phyloP scores from a whole-genome alignment of 2,329 filamentous ascomycete species.

The Aphanocladium album region DNA sequence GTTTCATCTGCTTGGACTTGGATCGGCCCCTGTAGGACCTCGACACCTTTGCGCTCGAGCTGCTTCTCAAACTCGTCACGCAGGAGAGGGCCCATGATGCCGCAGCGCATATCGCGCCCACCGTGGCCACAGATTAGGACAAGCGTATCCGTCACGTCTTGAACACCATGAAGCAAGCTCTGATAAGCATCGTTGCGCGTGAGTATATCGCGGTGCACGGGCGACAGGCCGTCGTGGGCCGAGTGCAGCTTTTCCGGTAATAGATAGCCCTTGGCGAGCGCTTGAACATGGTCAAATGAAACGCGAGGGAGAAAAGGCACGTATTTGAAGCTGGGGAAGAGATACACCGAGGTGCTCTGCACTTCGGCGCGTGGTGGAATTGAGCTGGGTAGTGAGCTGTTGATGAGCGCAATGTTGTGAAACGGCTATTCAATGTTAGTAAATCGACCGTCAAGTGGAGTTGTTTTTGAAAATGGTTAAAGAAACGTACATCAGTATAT shows the following conservation, averaged over 20 bases:
- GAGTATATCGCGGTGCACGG: conserved; percentile 49
- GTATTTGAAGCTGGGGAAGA: conserved; percentile 81
- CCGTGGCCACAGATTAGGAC: conserved; percentile 87
- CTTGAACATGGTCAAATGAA: conserved; percentile 49
- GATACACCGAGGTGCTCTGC: conserved; percentile 61
- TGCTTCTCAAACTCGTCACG: conserved; percentile 62
- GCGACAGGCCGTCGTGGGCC: conserved; percentile 54
- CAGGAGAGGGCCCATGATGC: conserved; percentile 70
- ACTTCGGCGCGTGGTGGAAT: conserved; percentile 37
- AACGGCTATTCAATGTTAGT: conserved; percentile 59
- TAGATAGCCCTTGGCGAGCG: conserved; percentile 60
- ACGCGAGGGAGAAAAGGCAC: conserved; percentile 65
- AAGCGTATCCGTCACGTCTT: conserved; percentile 61
- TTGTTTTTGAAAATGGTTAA: too few relatives aligned
- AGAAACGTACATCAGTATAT: conserved; percentile 57
- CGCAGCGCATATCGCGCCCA: conserved; percentile 75
- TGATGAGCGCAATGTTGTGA: conserved; percentile 72
- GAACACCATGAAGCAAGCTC: conserved; percentile 49
- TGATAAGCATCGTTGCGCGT: conserved; percentile 48
- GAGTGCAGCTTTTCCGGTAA: conserved; percentile 59
- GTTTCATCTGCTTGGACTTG: conserved; percentile 29
- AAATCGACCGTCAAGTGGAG: neutral
- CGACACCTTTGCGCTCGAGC: conserved; percentile 45
- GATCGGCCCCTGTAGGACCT: conserved; percentile 43
- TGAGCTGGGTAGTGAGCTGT: conserved; percentile 66